Conservation (phyloP, 1,139 yeast species). For the Blastobotrys niveus region DNA sequence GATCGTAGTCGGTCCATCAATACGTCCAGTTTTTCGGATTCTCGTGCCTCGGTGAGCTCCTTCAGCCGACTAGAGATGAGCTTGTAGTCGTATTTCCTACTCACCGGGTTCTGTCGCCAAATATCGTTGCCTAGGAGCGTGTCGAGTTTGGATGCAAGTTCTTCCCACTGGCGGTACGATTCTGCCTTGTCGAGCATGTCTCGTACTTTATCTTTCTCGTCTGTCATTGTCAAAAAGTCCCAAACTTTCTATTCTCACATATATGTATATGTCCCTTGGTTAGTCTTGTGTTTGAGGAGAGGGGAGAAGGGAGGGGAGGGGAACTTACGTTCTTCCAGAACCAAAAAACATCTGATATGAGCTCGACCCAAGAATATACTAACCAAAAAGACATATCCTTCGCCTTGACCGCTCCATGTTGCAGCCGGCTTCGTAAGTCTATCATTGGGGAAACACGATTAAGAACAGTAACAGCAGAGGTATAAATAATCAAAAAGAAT, state of each 20-base stretch:
- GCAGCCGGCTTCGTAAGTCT: background rate
- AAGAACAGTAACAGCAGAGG: too few relatives aligned
- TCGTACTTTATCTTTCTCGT: slow-evolving; percentile 21
- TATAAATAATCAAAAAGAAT: too few relatives aligned
- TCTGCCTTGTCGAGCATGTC: slow-evolving; percentile 25
- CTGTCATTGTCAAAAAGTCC: slow-evolving; percentile 19
- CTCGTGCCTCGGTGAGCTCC: slow-evolving; percentile 56
- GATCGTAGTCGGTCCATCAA: slow-evolving; percentile 72
- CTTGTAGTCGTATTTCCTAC: slow-evolving; percentile 77
- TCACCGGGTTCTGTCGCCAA: slow-evolving; percentile 76
- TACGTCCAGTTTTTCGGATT: slow-evolving; percentile 49
- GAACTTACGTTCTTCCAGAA: slow-evolving; percentile 26
- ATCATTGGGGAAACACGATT: too few relatives aligned
- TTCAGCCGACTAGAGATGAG: slow-evolving; percentile 71
- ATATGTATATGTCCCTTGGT: slow-evolving; percentile 16
- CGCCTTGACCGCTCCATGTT: background rate
- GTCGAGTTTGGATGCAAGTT: slow-evolving; percentile 33
- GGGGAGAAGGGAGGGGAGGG: too few relatives aligned
- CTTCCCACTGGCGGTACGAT: slow-evolving; percentile 33
- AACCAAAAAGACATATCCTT: slow-evolving; percentile 19
- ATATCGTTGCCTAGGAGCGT: slow-evolving; percentile 34
- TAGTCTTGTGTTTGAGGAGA: too few relatives aligned
- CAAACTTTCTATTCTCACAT: slow-evolving; percentile 21
- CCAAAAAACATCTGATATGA: slow-evolving; percentile 25
- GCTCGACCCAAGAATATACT: slow-evolving; percentile 23